Base-by-base conservation (phyloP, 2,329 filamentous ascomycete species). In the Fusarium miscanthi region DNA sequence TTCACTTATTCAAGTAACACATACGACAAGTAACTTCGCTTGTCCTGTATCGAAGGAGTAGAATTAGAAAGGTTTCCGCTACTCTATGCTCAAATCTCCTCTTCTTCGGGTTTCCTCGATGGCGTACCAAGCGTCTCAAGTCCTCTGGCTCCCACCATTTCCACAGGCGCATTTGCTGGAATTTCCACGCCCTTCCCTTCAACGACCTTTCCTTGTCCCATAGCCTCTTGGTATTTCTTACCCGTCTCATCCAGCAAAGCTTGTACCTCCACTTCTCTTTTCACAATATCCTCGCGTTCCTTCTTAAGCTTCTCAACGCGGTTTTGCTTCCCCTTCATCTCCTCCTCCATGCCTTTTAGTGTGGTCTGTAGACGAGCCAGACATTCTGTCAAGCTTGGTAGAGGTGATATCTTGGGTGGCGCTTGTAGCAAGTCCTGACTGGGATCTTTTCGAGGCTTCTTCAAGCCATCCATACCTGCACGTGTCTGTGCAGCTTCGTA, bases 401-500 rank as follows among this genome's bases (percentile, higher is more conserved):
- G 83, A 5, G 94, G 91, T 10, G 92, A 91, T 77, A 97, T 93
- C 69, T 89, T 91, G 6, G 93, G 89, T 1, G 92, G 92, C 4
- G 91, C 90, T 63, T 86, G 89, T 8, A 87, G 81, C 16, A 85
- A 52, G 21, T 80, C 77, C 25, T 85, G 79, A 72, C 80, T 73
- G 41, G 80, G 74, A 31, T 80, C 79, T 43, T 79, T 77, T 41
- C 78, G 79, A 19, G 79, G 84, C 76, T 85, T 86, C 77, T 85
- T 87, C 27, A 92, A 78, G 0, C 91, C 92, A 76, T 95, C 95
- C 84, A 96, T 92, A n/a, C 94, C 95, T 7, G 93, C 93, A 25
- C 92, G 89, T 13, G 93, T 95, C 83, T 98, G 95, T 8, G 93
- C 92, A 16, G 91, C 89, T 81, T 97, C 95, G 82, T 97, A 98